Conservation (phyloP, 1,139 yeast species). For the Geotrichum armillariae region DNA sequence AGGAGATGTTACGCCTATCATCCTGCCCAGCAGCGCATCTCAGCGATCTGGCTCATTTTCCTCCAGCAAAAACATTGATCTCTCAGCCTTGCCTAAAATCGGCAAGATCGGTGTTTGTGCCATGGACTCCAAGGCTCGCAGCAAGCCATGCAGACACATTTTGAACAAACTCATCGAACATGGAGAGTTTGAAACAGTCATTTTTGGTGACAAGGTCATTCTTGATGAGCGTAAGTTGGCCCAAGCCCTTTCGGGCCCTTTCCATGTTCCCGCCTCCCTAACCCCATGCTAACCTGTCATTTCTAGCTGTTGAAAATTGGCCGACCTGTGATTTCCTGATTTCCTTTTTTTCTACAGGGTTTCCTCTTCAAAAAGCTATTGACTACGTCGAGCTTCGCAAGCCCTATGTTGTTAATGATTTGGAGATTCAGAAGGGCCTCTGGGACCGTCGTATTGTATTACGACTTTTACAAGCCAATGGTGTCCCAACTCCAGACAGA, state of each 20-base stretch:
- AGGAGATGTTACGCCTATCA: neutral
- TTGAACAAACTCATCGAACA: constrained; percentile 83
- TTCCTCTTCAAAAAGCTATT: constrained; percentile 95
- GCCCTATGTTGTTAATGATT: constrained; percentile 87
- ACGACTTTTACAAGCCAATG: constrained; percentile 73
- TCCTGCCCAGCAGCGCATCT: constrained; percentile 2
- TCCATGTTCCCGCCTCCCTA: neutral
- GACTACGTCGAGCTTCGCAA: constrained; percentile 84
- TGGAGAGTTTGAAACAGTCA: constrained; percentile 95
- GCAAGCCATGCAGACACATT: constrained; percentile 93
- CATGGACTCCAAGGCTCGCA: constrained; percentile 94
- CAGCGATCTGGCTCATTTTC: constrained; percentile 18
- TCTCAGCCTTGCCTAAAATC: constrained; percentile 53
- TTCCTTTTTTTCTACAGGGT: constrained; percentile 92
- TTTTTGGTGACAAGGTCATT: constrained; percentile 96
- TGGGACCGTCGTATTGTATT: constrained; percentile 97
- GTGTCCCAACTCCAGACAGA: constrained; percentile 86
- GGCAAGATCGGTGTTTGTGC: constrained; percentile 99
- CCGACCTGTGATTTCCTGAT: constrained; percentile 96
- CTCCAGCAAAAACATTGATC: constrained; percentile 7
- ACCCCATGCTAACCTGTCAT: neutral
- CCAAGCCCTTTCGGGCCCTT: neutral
- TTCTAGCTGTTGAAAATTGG: constrained; percentile 78
- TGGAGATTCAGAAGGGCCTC: constrained; percentile 84
- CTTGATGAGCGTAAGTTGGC: constrained; percentile 61